These are phyloP conservation scores for Linderniella brevidens DNA, from an alignment of 257 asterid genomes.

Conservation along the genomic window DNA sequence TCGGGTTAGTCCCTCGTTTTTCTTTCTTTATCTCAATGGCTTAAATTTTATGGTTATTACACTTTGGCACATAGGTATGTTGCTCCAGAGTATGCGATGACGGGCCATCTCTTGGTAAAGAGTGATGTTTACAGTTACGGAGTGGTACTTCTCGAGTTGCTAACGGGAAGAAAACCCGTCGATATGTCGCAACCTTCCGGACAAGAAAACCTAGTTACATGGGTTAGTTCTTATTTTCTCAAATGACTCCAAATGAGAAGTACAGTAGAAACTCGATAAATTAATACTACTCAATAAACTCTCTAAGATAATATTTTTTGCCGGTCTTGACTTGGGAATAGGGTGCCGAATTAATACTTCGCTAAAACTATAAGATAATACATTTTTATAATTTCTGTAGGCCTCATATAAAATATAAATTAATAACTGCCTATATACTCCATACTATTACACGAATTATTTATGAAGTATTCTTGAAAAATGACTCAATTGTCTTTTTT, in stretches of 20 bases:
- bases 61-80: constrained; percentile 43
- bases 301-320: too few species aligned
- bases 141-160: constrained; percentile 85
- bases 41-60: background rate
- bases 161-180: constrained; percentile 90
- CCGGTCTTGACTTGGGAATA: too few species aligned
- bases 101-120: constrained; percentile 91
- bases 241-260: too few species aligned
- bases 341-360: too few species aligned
- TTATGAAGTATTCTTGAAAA: too few species aligned
- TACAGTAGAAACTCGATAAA: background rate
- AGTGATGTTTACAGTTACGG: constrained; percentile 98
- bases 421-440: too few species aligned
- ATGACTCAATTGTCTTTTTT: too few species aligned
- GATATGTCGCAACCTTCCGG: constrained; percentile 97
- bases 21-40: background rate
- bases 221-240: constrained; percentile 33
- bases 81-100: constrained; percentile 99
- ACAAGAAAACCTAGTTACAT: constrained; percentile 90
- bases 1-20: constrained; percentile 41
- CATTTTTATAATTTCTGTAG: too few species aligned
- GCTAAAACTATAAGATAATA: too few species aligned
- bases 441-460: too few species aligned
- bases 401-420: too few species aligned
- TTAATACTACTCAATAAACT: too few species aligned